Conservation (phyloP, 495 filamentous ascomycete genomes). For the Thermothielavioides terrestris region DNA sequence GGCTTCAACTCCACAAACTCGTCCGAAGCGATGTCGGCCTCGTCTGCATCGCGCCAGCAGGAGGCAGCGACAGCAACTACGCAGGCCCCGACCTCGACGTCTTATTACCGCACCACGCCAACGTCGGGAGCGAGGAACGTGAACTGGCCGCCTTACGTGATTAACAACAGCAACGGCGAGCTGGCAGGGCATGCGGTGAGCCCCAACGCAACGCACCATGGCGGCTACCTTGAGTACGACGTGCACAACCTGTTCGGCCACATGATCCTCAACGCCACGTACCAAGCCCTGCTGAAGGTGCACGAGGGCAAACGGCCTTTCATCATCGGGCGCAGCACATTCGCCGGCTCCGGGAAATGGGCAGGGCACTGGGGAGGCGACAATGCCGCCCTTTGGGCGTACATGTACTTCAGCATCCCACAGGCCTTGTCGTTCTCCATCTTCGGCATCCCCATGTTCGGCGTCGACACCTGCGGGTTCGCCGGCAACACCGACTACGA, state of each 20-base stretch:
- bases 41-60: constrained; percentile 17
- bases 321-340: constrained; percentile 78
- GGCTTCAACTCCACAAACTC: constrained; percentile 61
- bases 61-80: constrained; percentile 24
- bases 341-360: constrained; percentile 69
- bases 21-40: constrained; percentile 56
- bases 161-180: constrained; percentile 73
- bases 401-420: constrained; percentile 70
- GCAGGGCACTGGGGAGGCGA: constrained; percentile 88
- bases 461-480: constrained; percentile 77
- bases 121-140: constrained; percentile 65
- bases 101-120: constrained; percentile 54
- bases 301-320: constrained; percentile 66
- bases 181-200: constrained; percentile 64
- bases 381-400: constrained; percentile 59
- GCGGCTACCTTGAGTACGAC: constrained; percentile 69
- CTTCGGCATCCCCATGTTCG: constrained; percentile 85
- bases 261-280: constrained; percentile 71
- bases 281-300: constrained; percentile 57
- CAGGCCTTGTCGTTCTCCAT: constrained; percentile 73
- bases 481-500: constrained; percentile 60
- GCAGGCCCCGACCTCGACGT: constrained; percentile 28
- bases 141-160: constrained; percentile 71
- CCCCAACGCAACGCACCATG: constrained; percentile 69
- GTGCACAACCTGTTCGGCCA: constrained; percentile 72